Evolutionary conservation across 306 rosid species (phyloP).

Genomic region (Pueraria montana): DNA sequence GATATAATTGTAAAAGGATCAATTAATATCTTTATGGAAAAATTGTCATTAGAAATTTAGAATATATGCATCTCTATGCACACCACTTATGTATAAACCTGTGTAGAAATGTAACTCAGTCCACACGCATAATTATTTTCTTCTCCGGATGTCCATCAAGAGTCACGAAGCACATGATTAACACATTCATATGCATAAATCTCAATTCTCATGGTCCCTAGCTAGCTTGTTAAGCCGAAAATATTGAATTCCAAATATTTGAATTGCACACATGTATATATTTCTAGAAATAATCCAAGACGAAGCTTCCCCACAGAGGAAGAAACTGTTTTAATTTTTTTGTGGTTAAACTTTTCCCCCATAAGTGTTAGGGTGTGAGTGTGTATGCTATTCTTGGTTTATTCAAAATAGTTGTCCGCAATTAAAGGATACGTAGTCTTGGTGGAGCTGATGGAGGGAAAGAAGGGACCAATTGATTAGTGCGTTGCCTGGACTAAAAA

Average conservation of each 20-base stretch:
- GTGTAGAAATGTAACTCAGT: conserved; percentile 11
- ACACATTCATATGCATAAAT: neutral
- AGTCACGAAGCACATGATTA: conserved; percentile 35
- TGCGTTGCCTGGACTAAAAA: conserved; percentile 38
- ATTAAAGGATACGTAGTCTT: conserved; percentile 43
- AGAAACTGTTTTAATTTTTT: neutral
- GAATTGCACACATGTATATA: neutral
- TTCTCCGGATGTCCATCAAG: neutral
- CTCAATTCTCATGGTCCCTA: neutral
- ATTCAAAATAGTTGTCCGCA: conserved; percentile 44
- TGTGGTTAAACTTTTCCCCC: neutral
- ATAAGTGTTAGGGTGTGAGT: neutral
- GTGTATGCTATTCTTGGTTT: neutral
- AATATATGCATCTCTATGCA: neutral
- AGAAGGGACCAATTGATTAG: conserved; percentile 30
- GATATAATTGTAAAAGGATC: neutral
- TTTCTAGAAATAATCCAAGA: conserved; percentile 36
- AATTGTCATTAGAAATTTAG: neutral
- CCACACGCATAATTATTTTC: conserved; percentile 22
- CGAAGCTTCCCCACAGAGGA: conserved; percentile 16
- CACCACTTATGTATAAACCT: neutral
- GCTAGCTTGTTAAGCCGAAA: conserved; percentile 39
- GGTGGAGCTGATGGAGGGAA: conserved; percentile 39
- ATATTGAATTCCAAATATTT: conserved; percentile 46
- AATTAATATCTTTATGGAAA: neutral